phyloP scores from a whole-genome alignment of 179 eudicot genomes.

The Spergularia azorica region DNA sequence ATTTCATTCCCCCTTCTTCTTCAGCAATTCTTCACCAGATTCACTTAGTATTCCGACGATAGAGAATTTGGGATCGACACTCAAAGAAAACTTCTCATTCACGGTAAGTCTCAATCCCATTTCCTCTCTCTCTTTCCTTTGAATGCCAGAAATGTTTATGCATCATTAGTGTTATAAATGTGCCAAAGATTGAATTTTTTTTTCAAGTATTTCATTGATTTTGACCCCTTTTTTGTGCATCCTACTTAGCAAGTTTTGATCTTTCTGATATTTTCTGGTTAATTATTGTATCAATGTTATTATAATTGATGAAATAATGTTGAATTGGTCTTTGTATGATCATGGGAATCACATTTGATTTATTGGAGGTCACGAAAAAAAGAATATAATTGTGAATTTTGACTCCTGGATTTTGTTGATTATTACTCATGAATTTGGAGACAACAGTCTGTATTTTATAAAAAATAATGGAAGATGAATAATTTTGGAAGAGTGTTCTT shows the following conservation, averaged over 20 bases:
- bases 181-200: background rate
- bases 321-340: slow-evolving; percentile 15
- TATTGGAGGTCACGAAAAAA: background rate
- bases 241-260: slow-evolving; percentile 11
- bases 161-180: too few relatives aligned
- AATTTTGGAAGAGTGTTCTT: background rate
- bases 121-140: too few relatives aligned
- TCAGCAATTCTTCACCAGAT: too few relatives aligned
- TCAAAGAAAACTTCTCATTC: too few relatives aligned
- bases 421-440: background rate
- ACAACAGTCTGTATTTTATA: background rate
- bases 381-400: background rate
- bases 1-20: too few relatives aligned
- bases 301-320: background rate
- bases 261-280: background rate
- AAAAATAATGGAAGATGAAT: slow-evolving; percentile 3
- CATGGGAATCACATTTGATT: slow-evolving; percentile 19
- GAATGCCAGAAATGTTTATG: too few relatives aligned
- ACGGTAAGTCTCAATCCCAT: too few relatives aligned
- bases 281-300: background rate
- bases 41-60: too few relatives aligned
- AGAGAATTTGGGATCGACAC: too few relatives aligned
- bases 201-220: background rate
- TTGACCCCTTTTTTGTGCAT: slow-evolving; percentile 8
- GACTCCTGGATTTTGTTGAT: background rate